Conservation (phyloP, 495 filamentous ascomycete genomes). For the Penicillium herquei region DNA sequence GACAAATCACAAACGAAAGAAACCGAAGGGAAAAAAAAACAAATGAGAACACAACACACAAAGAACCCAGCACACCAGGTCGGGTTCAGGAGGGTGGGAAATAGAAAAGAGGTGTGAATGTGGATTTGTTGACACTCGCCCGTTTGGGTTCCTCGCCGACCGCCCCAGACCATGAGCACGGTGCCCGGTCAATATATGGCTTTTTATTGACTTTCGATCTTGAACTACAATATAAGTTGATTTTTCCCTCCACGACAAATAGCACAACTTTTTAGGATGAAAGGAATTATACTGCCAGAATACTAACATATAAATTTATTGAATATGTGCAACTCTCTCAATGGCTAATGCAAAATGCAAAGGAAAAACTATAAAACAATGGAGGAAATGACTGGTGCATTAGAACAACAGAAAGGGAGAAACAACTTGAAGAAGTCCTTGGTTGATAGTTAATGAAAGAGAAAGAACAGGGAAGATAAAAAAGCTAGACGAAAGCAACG, state of each 20-base stretch:
- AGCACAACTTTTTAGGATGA: no score
- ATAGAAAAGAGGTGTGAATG: slow-evolving; percentile 7
- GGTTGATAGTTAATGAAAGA: neutral
- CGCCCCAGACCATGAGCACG: slow-evolving; percentile 8
- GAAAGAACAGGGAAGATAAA: neutral
- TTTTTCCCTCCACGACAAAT: no score
- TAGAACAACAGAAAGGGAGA: neutral
- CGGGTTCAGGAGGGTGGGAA: slow-evolving; percentile 1
- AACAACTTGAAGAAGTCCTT: slow-evolving; percentile 2
- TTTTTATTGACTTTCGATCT: neutral
- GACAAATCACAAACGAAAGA: neutral
- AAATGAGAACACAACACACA: neutral
- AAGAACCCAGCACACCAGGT: neutral
- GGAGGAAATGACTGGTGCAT: neutral
- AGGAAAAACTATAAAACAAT: slow-evolving; percentile 4
- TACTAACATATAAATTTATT: no score
- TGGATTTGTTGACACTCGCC: slow-evolving; percentile 21
- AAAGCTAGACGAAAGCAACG: slow-evolving; percentile 1
- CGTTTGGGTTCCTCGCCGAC: slow-evolving; percentile 19
- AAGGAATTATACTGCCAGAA: no score
- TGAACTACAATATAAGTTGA: no score
- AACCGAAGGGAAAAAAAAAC: neutral
- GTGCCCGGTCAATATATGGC: neutral
- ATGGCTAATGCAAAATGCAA: neutral
- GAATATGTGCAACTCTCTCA: no score